Evolutionary conservation across 208 protist species (phyloP).

Genomic region (Sergeia podlipaevii): DNA sequence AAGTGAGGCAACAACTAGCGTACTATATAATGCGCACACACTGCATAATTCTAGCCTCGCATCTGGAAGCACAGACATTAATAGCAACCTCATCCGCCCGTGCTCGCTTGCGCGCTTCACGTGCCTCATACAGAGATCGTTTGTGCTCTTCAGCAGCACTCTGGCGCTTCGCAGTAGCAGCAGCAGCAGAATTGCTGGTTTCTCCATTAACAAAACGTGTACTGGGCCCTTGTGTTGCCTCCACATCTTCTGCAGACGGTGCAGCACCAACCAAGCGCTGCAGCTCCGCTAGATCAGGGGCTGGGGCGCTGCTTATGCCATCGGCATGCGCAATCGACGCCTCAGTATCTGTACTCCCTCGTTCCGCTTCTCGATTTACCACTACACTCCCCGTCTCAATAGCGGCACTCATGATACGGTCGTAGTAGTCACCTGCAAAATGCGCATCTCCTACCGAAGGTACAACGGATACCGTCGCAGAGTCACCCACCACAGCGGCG

Average conservation of each 20-base stretch:
- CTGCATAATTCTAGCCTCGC: slow-evolving; percentile 27
- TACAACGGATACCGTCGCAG: background rate
- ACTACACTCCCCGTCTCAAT: slow-evolving; percentile 5
- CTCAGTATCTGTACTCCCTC: background rate
- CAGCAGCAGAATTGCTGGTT: too few relatives aligned
- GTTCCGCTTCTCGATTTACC: background rate
- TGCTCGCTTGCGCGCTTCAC: slow-evolving; percentile 22
- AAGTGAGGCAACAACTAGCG: background rate
- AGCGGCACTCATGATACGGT: slow-evolving; percentile 16
- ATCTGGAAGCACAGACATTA: slow-evolving; percentile 23
- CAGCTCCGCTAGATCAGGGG: slow-evolving; percentile 5
- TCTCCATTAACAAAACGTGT: too few relatives aligned
- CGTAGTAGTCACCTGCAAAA: slow-evolving; percentile 17
- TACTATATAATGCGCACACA: slow-evolving; percentile 5
- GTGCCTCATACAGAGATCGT: slow-evolving; percentile 17
- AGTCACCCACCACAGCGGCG: background rate
- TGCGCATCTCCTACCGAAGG: too few relatives aligned
- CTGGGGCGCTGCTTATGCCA: background rate
- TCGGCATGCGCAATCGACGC: slow-evolving; percentile 8
- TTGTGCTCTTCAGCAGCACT: background rate
- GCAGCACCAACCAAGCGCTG: background rate
- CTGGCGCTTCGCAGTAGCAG: background rate
- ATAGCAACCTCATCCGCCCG: slow-evolving; percentile 27
- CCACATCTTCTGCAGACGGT: background rate
- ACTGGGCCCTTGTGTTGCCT: too few relatives aligned